These are phyloP conservation scores for Shiraia sp. DNA, from an alignment of 2,329 filamentous ascomycete genomes.

Conservation along the genomic window DNA sequence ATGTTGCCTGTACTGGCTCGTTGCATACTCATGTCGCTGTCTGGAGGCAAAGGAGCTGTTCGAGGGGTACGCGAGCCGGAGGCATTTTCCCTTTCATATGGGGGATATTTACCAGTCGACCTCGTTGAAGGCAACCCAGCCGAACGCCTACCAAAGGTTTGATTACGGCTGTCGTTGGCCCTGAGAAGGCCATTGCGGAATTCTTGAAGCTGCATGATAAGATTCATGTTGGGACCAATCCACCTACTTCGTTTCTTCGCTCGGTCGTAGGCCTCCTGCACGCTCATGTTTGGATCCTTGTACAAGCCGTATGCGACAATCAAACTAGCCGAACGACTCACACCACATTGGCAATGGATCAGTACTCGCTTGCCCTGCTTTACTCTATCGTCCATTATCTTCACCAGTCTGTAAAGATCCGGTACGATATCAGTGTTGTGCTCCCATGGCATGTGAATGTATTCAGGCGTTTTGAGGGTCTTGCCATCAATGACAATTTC, in stretches of 20 bases:
- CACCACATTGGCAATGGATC: constrained; percentile 84
- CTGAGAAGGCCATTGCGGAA: constrained; percentile 61
- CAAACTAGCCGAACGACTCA: constrained; percentile 80
- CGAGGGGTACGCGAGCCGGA: constrained; percentile 42
- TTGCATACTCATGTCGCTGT: constrained; percentile 53
- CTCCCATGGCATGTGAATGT: constrained; percentile 86
- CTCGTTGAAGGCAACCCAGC: constrained; percentile 33
- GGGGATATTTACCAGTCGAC: constrained; percentile 31
- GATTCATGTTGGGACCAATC: constrained; percentile 90
- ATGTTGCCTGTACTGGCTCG: constrained; percentile 51
- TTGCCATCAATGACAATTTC: constrained; percentile 31
- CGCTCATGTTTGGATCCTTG: constrained; percentile 73
- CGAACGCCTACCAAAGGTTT: constrained; percentile 38
- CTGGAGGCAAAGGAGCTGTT: constrained; percentile 45
- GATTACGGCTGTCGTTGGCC: constrained; percentile 39
- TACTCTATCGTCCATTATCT: constrained; percentile 73
- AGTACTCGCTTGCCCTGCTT: constrained; percentile 77
- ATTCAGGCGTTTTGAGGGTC: constrained; percentile 64
- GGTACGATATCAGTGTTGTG: constrained; percentile 85
- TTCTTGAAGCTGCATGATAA: constrained; percentile 87
- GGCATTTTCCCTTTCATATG: constrained; percentile 35
- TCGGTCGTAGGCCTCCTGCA: constrained; percentile 81
- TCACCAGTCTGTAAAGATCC: constrained; percentile 75
- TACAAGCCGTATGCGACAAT: constrained; percentile 87
- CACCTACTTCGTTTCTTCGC: constrained; percentile 81